phyloP scores from a whole-genome alignment of 169 alveolate genomes.

The Eimeria zaria region DNA sequence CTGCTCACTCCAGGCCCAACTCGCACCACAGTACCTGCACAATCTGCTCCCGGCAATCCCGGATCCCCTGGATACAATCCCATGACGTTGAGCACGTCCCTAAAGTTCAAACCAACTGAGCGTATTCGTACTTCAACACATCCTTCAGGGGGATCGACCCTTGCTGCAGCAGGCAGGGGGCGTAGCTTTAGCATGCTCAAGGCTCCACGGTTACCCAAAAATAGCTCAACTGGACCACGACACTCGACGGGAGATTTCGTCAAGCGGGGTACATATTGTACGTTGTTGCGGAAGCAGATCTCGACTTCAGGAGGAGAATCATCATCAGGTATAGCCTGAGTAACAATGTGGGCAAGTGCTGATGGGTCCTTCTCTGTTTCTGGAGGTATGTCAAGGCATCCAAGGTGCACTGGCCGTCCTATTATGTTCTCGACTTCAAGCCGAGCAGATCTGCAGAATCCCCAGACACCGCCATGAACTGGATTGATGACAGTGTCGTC shows the following conservation, averaged over 20 bases:
- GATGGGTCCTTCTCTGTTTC: conserved; percentile 63
- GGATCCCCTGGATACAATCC: conserved; percentile 92
- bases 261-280: conserved; percentile 54
- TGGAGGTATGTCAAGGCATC: conserved; percentile 72
- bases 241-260: conserved; percentile 31
- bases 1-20: conserved; percentile 85
- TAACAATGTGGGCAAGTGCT: background rate
- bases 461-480: conserved; percentile 86
- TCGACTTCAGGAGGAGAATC: conserved; percentile 22
- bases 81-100: conserved; percentile 89
- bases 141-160: conserved; percentile 69
- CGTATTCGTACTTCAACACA: conserved; percentile 83
- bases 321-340: background rate
- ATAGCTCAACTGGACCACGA: conserved; percentile 82
- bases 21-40: conserved; percentile 87
- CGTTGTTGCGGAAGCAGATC: conserved; percentile 23
- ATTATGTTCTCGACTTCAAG: conserved; percentile 80
- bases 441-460: conserved; percentile 84
- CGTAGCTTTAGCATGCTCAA: conserved; percentile 81
- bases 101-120: conserved; percentile 88
- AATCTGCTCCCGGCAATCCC: conserved; percentile 91
- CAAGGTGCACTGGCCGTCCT: conserved; percentile 65
- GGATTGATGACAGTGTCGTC: conserved; percentile 53
- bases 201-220: conserved; percentile 86
- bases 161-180: conserved; percentile 73